Conservation (phyloP, 371 early-diverging fungal species). For the Blastocladiella emersonii region DNA sequence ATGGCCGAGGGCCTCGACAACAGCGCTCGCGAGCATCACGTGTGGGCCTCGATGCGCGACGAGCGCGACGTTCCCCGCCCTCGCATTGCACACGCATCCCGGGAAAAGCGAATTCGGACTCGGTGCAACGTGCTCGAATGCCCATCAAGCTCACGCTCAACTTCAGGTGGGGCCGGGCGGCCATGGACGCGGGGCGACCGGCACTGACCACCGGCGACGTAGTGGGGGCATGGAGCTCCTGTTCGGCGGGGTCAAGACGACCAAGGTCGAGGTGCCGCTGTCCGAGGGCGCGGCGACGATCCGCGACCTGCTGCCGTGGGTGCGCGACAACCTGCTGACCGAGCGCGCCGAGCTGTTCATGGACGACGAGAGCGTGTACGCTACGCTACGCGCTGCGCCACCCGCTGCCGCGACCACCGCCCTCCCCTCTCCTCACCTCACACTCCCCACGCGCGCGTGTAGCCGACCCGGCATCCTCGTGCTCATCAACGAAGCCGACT, state of each 20-base stretch:
- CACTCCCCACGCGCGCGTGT: too few species aligned
- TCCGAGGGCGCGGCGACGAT: constrained; percentile 36
- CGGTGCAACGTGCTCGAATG: too few species aligned
- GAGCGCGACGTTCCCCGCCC: too few species aligned
- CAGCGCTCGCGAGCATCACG: too few species aligned
- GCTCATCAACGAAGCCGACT: constrained; percentile 85
- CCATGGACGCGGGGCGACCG: too few species aligned
- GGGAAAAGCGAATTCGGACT: too few species aligned
- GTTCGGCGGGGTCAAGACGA: constrained; percentile 56
- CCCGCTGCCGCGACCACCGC: neutral
- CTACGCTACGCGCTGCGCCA: neutral
- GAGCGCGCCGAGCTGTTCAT: constrained; percentile 78
- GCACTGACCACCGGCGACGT: neutral
- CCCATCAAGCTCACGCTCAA: neutral
- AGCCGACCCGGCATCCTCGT: constrained; percentile 92
- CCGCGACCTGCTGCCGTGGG: constrained; percentile 53
- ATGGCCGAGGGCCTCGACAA: too few species aligned
- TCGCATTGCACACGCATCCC: too few species aligned
- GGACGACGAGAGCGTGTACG: constrained; percentile 68
- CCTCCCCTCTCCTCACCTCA: too few species aligned
- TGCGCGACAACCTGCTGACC: constrained; percentile 51
- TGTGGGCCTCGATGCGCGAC: too few species aligned
- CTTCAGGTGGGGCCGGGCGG: neutral
- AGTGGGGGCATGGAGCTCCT: constrained; percentile 91
- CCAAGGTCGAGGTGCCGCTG: constrained; percentile 37